Percentiles rank a stretch among this genome's conserved stretches.
Evolutionary conservation across 1,284 basidiomycete species (phyloP).

Genomic region (Cutaneotrichosporon cavernicola): DNA sequence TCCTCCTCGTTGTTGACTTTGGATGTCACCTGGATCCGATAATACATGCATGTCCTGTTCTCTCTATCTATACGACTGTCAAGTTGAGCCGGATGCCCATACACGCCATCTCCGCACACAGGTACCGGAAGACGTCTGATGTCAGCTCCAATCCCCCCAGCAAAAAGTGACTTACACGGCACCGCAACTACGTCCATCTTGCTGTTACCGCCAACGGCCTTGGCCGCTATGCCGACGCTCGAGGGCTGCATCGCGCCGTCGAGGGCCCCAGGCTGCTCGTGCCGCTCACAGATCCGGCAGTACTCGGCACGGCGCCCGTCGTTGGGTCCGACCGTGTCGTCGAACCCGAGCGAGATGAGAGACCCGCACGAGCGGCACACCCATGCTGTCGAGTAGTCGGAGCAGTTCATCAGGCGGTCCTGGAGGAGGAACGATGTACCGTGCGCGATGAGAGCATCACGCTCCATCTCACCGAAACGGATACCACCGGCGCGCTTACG

Average conservation of each 20-base stretch:
- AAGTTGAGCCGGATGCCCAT: constrained; percentile 59
- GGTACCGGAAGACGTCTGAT: constrained; percentile 45
- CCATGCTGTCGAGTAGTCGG: constrained; percentile 98
- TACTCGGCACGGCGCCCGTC: constrained; percentile 67
- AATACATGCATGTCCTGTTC: constrained; percentile 6
- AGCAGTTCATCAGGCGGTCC: constrained; percentile 99
- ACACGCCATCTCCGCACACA: constrained; percentile 60
- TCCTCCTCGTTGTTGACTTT: too few species aligned
- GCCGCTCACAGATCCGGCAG: constrained; percentile 81
- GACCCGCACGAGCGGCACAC: constrained; percentile 95
- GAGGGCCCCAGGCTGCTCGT: constrained; percentile 44
- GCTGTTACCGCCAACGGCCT: constrained; percentile 57
- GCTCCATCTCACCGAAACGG: constrained; percentile 99
- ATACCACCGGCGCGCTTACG: constrained; percentile 98
- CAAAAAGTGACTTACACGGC: constrained; percentile 60
- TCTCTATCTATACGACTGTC: constrained; percentile 34
- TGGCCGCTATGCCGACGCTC: constrained; percentile 32
- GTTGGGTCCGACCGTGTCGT: constrained; percentile 65
- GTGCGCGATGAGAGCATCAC: constrained; percentile 96
- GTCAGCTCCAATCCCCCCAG: constrained; percentile 17
- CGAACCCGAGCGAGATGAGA: constrained; percentile 91
- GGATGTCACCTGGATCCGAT: too few species aligned
- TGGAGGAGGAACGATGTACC: constrained; percentile 97
- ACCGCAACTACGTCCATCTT: constrained; percentile 91
- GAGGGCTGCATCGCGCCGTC: constrained; percentile 16